Conservation (phyloP, 208 protist genomes). For the Acanthamoeba lenticulata region DNA sequence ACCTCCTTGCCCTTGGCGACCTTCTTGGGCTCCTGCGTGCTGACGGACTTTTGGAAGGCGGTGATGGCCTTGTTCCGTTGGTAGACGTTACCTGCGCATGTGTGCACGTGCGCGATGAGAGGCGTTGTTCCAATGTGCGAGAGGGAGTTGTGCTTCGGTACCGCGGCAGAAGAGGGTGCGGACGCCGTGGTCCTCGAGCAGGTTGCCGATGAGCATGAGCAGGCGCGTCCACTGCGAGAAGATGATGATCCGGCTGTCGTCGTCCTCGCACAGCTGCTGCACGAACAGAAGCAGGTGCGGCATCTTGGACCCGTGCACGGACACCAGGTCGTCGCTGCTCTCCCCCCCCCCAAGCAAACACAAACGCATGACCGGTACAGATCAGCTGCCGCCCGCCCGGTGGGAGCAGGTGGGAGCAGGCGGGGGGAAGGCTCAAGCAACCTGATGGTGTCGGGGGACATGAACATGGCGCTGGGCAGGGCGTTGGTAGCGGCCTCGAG, state of each 20-base stretch:
- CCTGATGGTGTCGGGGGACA: neutral
- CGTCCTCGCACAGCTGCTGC: slow-evolving; percentile 66
- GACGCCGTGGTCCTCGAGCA: slow-evolving; percentile 30
- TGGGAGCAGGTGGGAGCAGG: neutral
- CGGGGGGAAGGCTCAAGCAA: neutral
- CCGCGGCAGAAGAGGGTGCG: slow-evolving; percentile 56
- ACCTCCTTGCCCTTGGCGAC: neutral
- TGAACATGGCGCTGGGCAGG: slow-evolving; percentile 35
- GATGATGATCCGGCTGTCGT: slow-evolving; percentile 68
- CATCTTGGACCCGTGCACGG: slow-evolving; percentile 70
- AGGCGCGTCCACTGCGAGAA: slow-evolving; percentile 60
- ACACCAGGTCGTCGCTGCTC: slow-evolving; percentile 24
- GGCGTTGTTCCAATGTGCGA: too few species aligned
- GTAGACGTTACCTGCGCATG: slow-evolving; percentile 71
- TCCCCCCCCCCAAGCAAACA: neutral
- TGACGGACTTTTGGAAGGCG: slow-evolving; percentile 69
- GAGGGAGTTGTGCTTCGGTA: neutral
- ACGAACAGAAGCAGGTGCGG: slow-evolving; percentile 62
- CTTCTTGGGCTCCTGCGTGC: slow-evolving; percentile 4
- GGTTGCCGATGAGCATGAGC: neutral
- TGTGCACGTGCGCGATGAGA: too few species aligned
- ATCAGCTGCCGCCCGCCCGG: too few species aligned
- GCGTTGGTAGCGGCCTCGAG: slow-evolving; percentile 23
- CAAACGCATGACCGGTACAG: too few species aligned
- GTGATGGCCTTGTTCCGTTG: slow-evolving; percentile 74